Evolutionary conservation across 768 basidiomycete genomes (phyloP), one percentile per base, ranked within the genome.

Genomic region (Filobasidium floriforme): DNA sequence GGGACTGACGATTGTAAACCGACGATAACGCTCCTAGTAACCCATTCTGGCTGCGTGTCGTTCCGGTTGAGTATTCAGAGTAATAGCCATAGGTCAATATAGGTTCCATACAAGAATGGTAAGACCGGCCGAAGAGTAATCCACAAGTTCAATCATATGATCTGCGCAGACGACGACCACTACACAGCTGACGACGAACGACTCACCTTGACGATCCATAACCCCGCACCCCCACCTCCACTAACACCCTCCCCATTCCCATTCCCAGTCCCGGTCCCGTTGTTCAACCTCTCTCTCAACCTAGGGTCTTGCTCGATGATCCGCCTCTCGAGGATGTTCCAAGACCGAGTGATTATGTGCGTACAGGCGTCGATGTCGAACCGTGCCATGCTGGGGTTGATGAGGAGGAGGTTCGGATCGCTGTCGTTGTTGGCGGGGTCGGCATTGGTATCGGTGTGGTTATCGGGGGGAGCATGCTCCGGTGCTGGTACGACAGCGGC

Each of bases 261-360:
- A n/a, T n/a, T n/a, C n/a, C n/a, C n/a, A n/a, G n/a, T n/a, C n/a
- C n/a, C n/a, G n/a, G n/a, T n/a, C n/a, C n/a, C n/a, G 5, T 57
- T 57, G 5, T n/a, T n/a, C 10, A 60, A 40, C 26, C 46, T 59
- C 26, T 46, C 55, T 6, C 24, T 24, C 15, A 18, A 44, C n/a
- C 44, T 60, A 24, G 19, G 1, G 43, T 60, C 43, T n/a, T 15
- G 18, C 9, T 65, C 57, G 1, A 65, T 49, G 22, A 65, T 49
- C 18, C 43, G 41, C 7, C 64, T 44, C 24, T 65, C 64, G 12
- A 52, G 41, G n/a, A 65, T 59, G 28, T 65, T 59, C 64, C 64
- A 65, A 10, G 64, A 59, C 29, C 40, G 40, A 19, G 49, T 65
- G 43, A 65, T 65, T 57, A 65, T 65, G 64, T 65, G 64, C 28